phyloP scores from a whole-genome alignment of 129 eudicot species.

The Apium graveolens region DNA sequence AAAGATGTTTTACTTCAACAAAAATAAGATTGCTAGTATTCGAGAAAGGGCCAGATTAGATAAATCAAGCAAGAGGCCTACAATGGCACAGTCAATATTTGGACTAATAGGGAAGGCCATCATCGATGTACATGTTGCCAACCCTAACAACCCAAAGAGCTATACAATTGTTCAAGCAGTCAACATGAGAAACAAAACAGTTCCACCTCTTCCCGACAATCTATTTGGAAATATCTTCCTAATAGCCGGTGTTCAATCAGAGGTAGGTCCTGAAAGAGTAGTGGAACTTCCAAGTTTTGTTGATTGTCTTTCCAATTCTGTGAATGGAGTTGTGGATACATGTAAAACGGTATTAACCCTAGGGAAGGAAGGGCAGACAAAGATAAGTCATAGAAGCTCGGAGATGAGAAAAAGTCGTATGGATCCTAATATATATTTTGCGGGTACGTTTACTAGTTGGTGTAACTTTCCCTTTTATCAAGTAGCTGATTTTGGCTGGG shows the following conservation, averaged over 20 bases:
- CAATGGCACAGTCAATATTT: constrained; percentile 9
- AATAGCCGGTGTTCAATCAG: neutral
- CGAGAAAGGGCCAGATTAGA: neutral
- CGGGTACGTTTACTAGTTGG: constrained; percentile 14
- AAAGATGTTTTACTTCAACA: constrained; percentile 9
- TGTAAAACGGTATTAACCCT: neutral
- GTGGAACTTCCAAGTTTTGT: neutral
- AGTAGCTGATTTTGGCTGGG: neutral
- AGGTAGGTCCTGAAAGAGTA: neutral
- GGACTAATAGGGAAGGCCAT: constrained; percentile 10
- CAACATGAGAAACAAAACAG: constrained; percentile 18
- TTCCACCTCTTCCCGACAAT: constrained; percentile 14
- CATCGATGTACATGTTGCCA: neutral
- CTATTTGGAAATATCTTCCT: constrained; percentile 20
- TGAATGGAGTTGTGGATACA: neutral
- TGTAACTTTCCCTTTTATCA: constrained; percentile 13
- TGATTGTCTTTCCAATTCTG: neutral
- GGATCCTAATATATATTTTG: neutral
- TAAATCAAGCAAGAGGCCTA: neutral
- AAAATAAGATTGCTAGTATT: neutral
- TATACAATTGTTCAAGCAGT: constrained; percentile 13
- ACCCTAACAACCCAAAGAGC: constrained; percentile 3
- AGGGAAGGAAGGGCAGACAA: neutral
- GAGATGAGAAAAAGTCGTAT: neutral
- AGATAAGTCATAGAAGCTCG: neutral